A percentile compares a stretch with the other conserved stretches of the same genome.
phyloP scores from a whole-genome alignment of 139 green algal genomes.

The Gonium pectorale region DNA sequence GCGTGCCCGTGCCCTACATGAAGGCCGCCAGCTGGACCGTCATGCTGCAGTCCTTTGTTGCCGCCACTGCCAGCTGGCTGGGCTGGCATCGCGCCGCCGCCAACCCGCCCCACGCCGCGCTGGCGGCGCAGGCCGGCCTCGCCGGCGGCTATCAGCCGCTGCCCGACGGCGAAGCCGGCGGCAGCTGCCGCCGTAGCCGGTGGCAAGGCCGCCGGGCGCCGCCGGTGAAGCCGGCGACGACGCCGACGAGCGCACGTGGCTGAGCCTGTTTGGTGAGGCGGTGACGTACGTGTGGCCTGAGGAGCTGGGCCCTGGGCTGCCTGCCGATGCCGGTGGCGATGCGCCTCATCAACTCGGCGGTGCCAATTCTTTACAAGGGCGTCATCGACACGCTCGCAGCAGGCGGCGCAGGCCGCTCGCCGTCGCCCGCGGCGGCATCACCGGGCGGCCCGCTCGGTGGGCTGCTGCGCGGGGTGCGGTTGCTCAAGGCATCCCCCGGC shows the following conservation, averaged over 20 bases:
- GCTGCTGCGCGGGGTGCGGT: neutral
- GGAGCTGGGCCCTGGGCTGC: constrained; percentile 48
- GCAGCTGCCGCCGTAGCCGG: neutral
- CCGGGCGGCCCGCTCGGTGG: neutral
- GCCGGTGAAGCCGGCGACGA: neutral
- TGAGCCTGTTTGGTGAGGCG: constrained; percentile 50
- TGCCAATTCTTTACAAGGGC: constrained; percentile 75
- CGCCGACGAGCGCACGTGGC: constrained; percentile 48
- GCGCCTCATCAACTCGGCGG: constrained; percentile 62
- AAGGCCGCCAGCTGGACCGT: constrained; percentile 49
- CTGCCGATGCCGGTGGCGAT: constrained; percentile 68
- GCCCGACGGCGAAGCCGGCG: neutral
- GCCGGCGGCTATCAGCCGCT: constrained; percentile 12
- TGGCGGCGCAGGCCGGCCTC: neutral
- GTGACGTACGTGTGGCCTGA: constrained; percentile 66
- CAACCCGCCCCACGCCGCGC: neutral
- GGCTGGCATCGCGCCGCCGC: neutral
- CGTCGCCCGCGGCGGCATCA: neutral
- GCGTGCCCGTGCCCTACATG: constrained; percentile 41
- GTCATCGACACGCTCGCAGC: constrained; percentile 63
- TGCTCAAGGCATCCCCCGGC: no score
- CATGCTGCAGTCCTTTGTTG: constrained; percentile 33
- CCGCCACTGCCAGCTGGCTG: neutral
- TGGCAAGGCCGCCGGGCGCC: neutral
- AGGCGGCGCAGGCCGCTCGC: no score